Base-by-base conservation (phyloP, 345 rosid species). In the Eucalyptus sideroxylon region DNA sequence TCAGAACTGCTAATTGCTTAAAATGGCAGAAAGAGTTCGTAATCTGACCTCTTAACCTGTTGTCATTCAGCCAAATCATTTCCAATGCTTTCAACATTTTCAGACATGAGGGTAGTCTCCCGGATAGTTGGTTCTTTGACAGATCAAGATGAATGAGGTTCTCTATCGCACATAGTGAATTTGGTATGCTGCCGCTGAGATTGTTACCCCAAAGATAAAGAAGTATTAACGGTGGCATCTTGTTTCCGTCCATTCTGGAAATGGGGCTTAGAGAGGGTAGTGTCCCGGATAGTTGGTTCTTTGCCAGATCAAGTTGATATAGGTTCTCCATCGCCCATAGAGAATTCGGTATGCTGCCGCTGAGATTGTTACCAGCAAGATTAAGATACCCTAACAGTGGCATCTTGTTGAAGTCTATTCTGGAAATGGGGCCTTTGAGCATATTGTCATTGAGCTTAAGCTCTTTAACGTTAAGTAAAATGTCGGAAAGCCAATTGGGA, bases 311-410 rank as follows among this genome's bases (percentile, higher is more conserved):
- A 59, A 59, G 7, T 11, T 1, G 0, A 5, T 0, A 1, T 59
- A 59, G 67, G n/a, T 11, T 5, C 67, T 59, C 67, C 67, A 11
- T 59, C 15, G n/a, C n/a, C 6, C 4, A 26, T 26, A 26, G n/a
- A 3, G 4, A 59, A 26, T 59, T 59, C 15, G n/a, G 67, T 59
- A 59, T 26, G 67, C 31, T 26, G 67, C 67, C n/a, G 4, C 31
- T 59, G n/a, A 59, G 67, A 26, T 11, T 59, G 67, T 59, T 27
- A 26, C 0, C 16, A 11, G 67, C 1, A 59, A 59, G n/a, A 26
- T 0, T 0, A 3, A 59, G n/a, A 1, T 0, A 2, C 11, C 1
- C 1, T 59, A 59, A 26, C 4, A 11, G 67, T 11, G 30, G 7
- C 67, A 59, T 59, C n/a, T 59, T 59, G 67, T 59, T 59, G 1